Conservation (phyloP, 2,329 filamentous ascomycete genomes). For the Monilinia polystroma region DNA sequence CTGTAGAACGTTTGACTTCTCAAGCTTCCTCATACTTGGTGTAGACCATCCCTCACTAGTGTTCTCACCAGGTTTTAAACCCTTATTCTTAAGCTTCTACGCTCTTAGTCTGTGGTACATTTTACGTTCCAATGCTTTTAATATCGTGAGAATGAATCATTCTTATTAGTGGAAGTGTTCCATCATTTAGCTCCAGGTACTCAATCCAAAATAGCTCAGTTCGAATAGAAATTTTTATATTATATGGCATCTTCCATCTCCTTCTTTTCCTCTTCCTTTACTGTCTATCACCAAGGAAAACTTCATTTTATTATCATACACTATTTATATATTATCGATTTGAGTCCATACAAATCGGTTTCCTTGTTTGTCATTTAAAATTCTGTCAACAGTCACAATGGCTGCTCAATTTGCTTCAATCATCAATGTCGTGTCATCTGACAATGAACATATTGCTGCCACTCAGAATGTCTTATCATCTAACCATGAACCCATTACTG, state of each 20-base stretch:
- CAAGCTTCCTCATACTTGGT: neutral
- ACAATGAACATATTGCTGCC: slow-evolving; percentile 28
- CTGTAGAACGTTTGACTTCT: neutral
- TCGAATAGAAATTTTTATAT: neutral
- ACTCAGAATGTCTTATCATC: slow-evolving; percentile 29
- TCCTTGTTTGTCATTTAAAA: neutral
- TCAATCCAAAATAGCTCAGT: neutral
- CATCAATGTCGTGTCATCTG: neutral
- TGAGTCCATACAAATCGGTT: neutral
- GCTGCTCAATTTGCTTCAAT: slow-evolving; percentile 8
- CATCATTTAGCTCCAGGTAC: neutral
- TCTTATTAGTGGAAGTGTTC: too few relatives aligned
- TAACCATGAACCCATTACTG: slow-evolving; percentile 25
- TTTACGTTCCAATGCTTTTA: neutral
- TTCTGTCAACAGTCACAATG: slow-evolving; percentile 1
- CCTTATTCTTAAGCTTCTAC: neutral
- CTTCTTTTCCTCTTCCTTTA: neutral
- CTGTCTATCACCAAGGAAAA: neutral
- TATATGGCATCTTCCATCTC: neutral
- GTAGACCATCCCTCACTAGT: neutral
- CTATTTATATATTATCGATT: neutral
- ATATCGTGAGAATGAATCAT: neutral
- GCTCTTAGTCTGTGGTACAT: neutral
- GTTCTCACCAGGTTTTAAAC: neutral
- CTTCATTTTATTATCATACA: neutral